Percentiles rank a stretch among this genome's conserved stretches.
These are phyloP conservation scores for Fusarium tanahbumbuense DNA, from an alignment of 2,329 filamentous ascomycete genomes.

Conservation along the genomic window DNA sequence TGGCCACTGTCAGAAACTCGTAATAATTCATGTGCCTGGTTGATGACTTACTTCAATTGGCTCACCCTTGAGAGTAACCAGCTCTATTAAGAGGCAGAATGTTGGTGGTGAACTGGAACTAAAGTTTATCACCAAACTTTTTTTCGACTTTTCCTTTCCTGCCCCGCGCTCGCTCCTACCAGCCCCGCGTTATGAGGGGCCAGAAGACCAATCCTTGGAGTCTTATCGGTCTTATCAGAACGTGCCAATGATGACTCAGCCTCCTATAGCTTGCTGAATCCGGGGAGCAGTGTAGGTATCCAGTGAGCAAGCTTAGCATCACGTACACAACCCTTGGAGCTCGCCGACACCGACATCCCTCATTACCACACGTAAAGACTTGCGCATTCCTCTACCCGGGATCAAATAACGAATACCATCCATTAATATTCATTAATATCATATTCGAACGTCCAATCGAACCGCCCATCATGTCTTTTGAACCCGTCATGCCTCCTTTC, in stretches of 20 bases:
- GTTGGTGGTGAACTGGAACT: conserved; percentile 24
- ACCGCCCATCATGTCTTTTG: conserved; percentile 73
- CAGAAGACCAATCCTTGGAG: neutral
- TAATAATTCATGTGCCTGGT: neutral
- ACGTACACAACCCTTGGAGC: conserved; percentile 23
- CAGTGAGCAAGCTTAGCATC: conserved; percentile 13
- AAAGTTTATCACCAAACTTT: conserved; percentile 30
- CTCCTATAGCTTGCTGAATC: conserved; percentile 11
- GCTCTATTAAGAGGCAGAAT: conserved; percentile 32
- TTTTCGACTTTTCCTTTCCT: conserved; percentile 27
- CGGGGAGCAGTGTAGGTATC: neutral
- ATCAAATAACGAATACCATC: neutral
- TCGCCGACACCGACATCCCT: conserved; percentile 10
- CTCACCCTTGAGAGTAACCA: conserved; percentile 37
- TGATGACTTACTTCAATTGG: conserved; percentile 27
- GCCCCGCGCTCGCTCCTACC: conserved; percentile 25
- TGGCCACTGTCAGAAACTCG: neutral
- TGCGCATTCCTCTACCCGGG: neutral
- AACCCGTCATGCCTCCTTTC: conserved; percentile 74
- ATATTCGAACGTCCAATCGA: neutral
- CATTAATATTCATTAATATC: neutral
- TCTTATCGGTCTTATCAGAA: conserved; percentile 15
- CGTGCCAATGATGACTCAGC: conserved; percentile 23
- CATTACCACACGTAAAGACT: neutral
- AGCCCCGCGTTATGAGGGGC: conserved; percentile 22